Evolutionary conservation across 2,329 filamentous ascomycete genomes (phyloP).

Genomic region (Ploettnerulaceae sp.): DNA sequence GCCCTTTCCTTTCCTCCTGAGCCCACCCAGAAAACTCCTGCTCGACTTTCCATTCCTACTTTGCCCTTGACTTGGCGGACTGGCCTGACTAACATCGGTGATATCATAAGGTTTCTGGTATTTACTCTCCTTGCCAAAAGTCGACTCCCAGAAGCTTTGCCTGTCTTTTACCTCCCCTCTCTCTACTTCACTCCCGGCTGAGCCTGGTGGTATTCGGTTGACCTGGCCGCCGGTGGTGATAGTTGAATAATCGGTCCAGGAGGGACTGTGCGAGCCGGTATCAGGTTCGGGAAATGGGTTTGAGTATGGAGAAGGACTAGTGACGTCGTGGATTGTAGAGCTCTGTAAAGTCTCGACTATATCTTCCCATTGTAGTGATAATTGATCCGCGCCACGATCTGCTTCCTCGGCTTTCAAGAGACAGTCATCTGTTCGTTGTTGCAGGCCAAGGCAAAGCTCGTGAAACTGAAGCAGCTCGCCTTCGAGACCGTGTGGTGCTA

Average conservation of each 20-base stretch:
- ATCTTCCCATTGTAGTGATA: constrained; percentile 29
- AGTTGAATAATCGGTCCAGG: constrained; percentile 18
- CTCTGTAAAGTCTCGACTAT: constrained; percentile 26
- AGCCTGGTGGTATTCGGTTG: constrained; percentile 17
- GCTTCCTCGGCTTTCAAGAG: constrained; percentile 29
- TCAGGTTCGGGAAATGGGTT: constrained; percentile 12
- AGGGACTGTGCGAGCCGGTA: constrained; percentile 14
- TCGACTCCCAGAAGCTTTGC: constrained; percentile 33
- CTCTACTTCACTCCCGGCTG: constrained; percentile 24
- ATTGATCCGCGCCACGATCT: constrained; percentile 23
- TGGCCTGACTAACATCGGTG: constrained; percentile 8
- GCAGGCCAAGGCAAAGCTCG: constrained; percentile 30
- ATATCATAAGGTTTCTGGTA: constrained; percentile 22
- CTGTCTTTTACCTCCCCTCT: constrained; percentile 26
- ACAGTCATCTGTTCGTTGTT: constrained; percentile 32
- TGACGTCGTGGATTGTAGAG: constrained; percentile 16
- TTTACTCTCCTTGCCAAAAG: constrained; percentile 31
- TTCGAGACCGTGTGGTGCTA: constrained; percentile 20
- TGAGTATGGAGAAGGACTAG: background rate
- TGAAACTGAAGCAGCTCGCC: constrained; percentile 33
- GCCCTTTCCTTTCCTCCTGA: constrained; percentile 17
- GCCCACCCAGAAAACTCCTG: constrained; percentile 30
- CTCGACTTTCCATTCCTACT: constrained; percentile 28
- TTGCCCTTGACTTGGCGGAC: constrained; percentile 27
- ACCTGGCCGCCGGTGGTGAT: constrained; percentile 9